phyloP scores from a whole-genome alignment of 129 eudicot genomes.

The carrot (Daucus carota) region DH1_v3.0 NC_030382.2:26676001-26676500 shows the following conservation, averaged over 20 bases:
- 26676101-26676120: not conserved
- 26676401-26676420: not conserved
- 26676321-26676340: not conserved
- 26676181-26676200: not conserved
- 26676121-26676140: not conserved
- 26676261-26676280: not conserved
- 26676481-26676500: not conserved
- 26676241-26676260: not conserved
- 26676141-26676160: not conserved
- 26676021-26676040: not conserved
- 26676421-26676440: not conserved
- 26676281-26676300: not conserved
- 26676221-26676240: not conserved
- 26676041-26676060: conserved; percentile 1
- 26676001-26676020: not conserved
- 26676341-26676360: not conserved
- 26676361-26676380: not conserved
- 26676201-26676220: not conserved
- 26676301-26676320: not conserved
- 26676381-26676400: conserved; percentile 11
- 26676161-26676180: not conserved
- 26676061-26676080: not conserved
- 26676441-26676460: not conserved
- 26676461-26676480: conserved; percentile 1
- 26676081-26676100: not conserved